These are phyloP conservation scores for Ophiostoma fasciatum DNA, from an alignment of 2,329 filamentous ascomycete genomes.

Conservation along the genomic window DNA sequence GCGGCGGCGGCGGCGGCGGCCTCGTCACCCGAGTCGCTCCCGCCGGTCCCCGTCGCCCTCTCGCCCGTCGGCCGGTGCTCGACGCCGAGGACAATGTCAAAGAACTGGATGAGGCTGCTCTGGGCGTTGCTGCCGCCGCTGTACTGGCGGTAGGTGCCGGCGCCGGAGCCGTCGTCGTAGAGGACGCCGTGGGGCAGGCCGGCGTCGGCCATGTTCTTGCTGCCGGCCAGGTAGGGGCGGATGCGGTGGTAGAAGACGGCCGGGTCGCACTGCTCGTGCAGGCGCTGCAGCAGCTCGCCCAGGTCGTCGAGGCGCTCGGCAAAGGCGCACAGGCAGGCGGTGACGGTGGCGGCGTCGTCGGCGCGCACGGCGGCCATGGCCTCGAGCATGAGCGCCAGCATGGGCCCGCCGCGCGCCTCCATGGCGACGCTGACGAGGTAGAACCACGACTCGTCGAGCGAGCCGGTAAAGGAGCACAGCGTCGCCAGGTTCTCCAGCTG, in stretches of 20 bases:
- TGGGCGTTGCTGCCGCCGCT: conserved; percentile 94
- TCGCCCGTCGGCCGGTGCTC: conserved; percentile 83
- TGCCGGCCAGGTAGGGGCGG: conserved; percentile 86
- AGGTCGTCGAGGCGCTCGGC: conserved; percentile 83
- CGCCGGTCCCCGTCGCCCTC: conserved; percentile 31
- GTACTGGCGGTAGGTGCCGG: conserved; percentile 62
- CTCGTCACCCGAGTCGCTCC: conserved; percentile 26
- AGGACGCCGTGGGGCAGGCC: conserved; percentile 76
- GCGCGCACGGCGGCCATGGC: conserved; percentile 69
- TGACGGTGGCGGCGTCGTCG: conserved; percentile 56
- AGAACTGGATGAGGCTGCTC: conserved; percentile 93
- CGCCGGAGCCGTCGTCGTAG: conserved; percentile 66
- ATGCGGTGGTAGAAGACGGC: conserved; percentile 93
- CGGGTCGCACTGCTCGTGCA: conserved; percentile 93
- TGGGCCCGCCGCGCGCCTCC: conserved; percentile 76
- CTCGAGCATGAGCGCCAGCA: conserved; percentile 75
- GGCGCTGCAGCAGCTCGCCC: conserved; percentile 60
- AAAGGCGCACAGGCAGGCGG: conserved; percentile 61
- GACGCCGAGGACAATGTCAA: conserved; percentile 80
- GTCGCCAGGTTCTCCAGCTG: conserved; percentile 78
- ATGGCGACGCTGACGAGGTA: conserved; percentile 93
- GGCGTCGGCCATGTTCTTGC: conserved; percentile 93
- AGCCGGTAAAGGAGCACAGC: conserved; percentile 82
- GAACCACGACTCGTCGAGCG: conserved; percentile 96
- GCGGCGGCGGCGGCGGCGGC: background rate